Evolutionary conservation across 2,329 filamentous ascomycete genomes (phyloP).

Genomic region (Chaetoscypha palmicola): DNA sequence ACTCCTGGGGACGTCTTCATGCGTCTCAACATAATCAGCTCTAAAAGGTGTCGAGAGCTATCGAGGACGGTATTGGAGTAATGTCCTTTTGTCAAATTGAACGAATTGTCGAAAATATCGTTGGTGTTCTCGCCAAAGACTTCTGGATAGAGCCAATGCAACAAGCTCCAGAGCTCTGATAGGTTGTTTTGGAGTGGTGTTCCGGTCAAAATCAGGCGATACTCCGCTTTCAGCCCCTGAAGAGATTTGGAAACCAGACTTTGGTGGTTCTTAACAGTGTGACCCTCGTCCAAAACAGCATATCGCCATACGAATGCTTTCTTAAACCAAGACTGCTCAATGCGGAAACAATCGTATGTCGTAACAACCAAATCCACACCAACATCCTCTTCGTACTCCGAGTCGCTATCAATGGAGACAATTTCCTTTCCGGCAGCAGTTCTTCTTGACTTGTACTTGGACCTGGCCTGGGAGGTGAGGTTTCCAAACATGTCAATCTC

Average conservation of each 20-base stretch:
- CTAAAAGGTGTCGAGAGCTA: conserved; percentile 43
- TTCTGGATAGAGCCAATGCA: conserved; percentile 52
- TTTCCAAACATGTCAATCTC: conserved; percentile 40
- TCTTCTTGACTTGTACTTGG: conserved; percentile 20
- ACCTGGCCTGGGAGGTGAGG: conserved; percentile 23
- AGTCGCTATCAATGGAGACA: conserved; percentile 24
- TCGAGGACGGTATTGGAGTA: conserved; percentile 47
- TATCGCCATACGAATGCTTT: conserved; percentile 45
- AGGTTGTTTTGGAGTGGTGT: conserved; percentile 55
- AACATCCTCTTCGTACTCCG: conserved; percentile 25
- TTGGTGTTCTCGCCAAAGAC: conserved; percentile 46
- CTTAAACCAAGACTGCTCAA: conserved; percentile 43
- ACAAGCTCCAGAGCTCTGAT: conserved; percentile 48
- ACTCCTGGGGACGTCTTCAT: conserved; percentile 50
- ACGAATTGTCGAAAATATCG: conserved; percentile 46
- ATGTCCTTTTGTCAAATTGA: conserved; percentile 47
- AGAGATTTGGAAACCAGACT: conserved; percentile 28
- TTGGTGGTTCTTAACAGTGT: conserved; percentile 41
- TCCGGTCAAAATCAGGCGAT: conserved; percentile 32
- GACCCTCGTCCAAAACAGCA: conserved; percentile 46
- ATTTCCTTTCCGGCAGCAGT: conserved; percentile 17
- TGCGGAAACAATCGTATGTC: conserved; percentile 42
- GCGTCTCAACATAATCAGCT: conserved; percentile 51
- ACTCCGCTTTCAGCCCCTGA: conserved; percentile 31
- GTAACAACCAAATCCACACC: conserved; percentile 40